Base-by-base conservation (phyloP, 1,139 yeast species). In the Pneumocystis jirovecii region DNA sequence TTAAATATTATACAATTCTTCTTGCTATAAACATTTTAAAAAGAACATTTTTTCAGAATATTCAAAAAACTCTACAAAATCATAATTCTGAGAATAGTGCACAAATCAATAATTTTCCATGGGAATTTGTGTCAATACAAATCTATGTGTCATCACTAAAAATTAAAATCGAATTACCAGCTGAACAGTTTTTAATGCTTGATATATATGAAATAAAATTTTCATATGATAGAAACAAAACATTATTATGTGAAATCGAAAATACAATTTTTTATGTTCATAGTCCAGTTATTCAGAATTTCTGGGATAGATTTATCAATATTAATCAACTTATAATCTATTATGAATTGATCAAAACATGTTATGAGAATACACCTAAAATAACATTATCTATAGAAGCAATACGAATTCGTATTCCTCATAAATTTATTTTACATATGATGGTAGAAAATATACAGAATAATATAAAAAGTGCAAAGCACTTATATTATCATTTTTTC, bases 401-500 rank as follows among this genome's bases (percentile, higher is more conserved):
- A 1, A 65, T 79, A 68, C 71, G 78, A n/a, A 65, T 79, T 65
- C 74, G 76, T 42, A 71, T 85, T 64, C 88, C 89, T 0, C 83
- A 84, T 71, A 83, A 84, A 68, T 85, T 85, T 71, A 77, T 85
- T 65, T 82, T 86, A 67, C 86, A 85, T 73, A 81, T 83, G 12
- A 82, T 87, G 56, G 77, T 86, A 65, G 95, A 87, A 69, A 85
- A 85, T 70, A 72, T 83, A 1, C 81, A 86, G 56, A 83, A 88
- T 0, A 76, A 83, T 65, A 80, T 79, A 66, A 87, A 87, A 72
- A 81, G 89, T 0, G 74, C 82, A 21, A 79, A 78, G 66, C 89
- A 86, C 68, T 77, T 87, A 39, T 73, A 73, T 56, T 76, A 77
- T 64, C 85, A 86, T 65, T 84, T 85, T 67, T 70, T 75, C 29